Conservation (phyloP, 1,139 yeast species). For the Magnusiomyces ingens region DNA sequence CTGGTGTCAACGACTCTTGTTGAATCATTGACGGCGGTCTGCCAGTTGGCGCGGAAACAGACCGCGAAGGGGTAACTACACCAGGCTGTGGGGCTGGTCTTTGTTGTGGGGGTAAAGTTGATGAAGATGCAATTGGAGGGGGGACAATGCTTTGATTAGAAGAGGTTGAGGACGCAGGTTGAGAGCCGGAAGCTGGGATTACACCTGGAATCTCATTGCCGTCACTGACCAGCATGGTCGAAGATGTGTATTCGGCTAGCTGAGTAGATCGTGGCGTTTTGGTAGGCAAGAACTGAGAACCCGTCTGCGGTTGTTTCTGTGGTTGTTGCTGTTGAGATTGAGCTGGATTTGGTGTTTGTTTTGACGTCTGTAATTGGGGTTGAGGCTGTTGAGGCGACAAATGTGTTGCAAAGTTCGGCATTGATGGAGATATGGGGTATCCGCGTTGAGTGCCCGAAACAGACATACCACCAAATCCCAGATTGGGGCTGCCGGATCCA, state of each 20-base stretch:
- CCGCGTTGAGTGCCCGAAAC: not conserved
- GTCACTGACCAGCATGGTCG: slow-evolving; percentile 18
- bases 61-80: not conserved
- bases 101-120: not conserved
- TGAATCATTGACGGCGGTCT: slow-evolving; percentile 3
- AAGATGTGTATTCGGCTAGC: slow-evolving; percentile 25
- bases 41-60: slow-evolving; percentile 3
- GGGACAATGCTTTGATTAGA: not conserved
- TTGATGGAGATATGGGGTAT: not conserved
- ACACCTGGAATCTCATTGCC: slow-evolving; percentile 8
- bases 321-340: not conserved
- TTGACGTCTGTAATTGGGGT: not conserved
- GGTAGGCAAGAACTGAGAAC: slow-evolving; percentile 23
- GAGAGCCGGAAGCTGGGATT: slow-evolving; percentile 5
- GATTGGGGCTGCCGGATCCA: slow-evolving; percentile 2
- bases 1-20: not conserved
- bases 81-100: not conserved
- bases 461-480: not conserved
- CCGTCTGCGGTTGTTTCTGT: not conserved
- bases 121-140: not conserved
- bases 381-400: not conserved
- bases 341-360: not conserved
- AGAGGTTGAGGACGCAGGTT: not conserved
- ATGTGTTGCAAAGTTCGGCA: not conserved
- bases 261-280: slow-evolving; percentile 24